Evolutionary conservation across 2,329 filamentous ascomycete species (phyloP).

Genomic region (Aspergillus ruber): DNA sequence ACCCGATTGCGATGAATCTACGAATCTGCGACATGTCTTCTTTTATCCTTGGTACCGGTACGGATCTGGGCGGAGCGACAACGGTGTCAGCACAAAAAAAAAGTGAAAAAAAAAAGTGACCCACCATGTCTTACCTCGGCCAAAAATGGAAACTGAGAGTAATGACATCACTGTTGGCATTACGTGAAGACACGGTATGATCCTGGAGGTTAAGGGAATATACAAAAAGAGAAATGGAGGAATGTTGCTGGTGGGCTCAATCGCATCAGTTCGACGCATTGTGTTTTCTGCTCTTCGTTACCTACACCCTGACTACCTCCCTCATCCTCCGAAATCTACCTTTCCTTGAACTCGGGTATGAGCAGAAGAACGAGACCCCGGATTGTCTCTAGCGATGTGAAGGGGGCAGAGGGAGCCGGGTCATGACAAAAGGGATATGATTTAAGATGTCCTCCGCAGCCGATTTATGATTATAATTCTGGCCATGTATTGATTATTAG

Average conservation of each 20-base stretch:
- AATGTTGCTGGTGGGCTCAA: neutral
- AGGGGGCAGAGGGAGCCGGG: too few species aligned
- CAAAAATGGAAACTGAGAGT: neutral
- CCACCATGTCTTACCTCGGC: neutral
- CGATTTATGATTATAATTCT: conserved; percentile 2
- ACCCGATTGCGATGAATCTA: neutral
- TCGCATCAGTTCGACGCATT: neutral
- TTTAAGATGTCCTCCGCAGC: neutral
- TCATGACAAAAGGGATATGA: neutral
- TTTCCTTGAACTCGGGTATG: too few species aligned
- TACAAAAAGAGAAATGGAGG: neutral
- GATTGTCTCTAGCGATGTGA: neutral
- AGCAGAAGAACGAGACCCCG: too few species aligned
- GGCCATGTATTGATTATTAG: neutral
- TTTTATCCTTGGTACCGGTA: too few species aligned
- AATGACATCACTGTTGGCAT: neutral
- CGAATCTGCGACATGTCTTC: neutral
- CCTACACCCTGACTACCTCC: conserved; percentile 4
- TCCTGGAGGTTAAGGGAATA: neutral
- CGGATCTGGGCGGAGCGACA: neutral
- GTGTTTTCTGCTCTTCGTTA: conserved; percentile 1
- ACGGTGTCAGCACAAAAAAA: neutral
- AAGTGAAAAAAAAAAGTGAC: neutral
- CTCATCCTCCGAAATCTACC: neutral
- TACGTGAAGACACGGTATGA: too few species aligned